phyloP scores from a whole-genome alignment of 768 basidiomycete genomes.

The Podaxis sp. region DNA sequence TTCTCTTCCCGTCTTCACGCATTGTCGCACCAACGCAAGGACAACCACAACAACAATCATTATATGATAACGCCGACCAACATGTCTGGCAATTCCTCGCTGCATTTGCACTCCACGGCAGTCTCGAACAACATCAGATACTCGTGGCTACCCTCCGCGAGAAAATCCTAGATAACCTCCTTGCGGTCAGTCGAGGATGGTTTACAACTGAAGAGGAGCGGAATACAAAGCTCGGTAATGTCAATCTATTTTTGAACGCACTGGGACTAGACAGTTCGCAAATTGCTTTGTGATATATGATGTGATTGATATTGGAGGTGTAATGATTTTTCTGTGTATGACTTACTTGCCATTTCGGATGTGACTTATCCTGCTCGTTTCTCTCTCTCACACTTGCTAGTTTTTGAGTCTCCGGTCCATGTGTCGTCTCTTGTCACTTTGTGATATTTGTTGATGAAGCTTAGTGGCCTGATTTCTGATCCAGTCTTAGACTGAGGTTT shows the following conservation, averaged over 20 bases:
- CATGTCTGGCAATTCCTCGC: constrained; percentile 96
- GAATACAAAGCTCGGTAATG: constrained; percentile 81
- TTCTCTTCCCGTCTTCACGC: constrained; percentile 90
- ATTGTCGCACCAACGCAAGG: constrained; percentile 38
- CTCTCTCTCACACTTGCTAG: background rate
- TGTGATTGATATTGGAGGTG: background rate
- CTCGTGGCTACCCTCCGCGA: constrained; percentile 86
- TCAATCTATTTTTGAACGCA: constrained; percentile 88
- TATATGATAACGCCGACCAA: constrained; percentile 74
- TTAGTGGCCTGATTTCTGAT: too few species aligned
- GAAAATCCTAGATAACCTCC: constrained; percentile 90
- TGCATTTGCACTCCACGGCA: constrained; percentile 81
- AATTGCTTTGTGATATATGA: constrained; percentile 50
- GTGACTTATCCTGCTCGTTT: background rate
- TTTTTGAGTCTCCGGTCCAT: background rate
- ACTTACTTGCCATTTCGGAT: background rate
- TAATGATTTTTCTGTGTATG: background rate
- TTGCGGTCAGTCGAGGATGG: constrained; percentile 77
- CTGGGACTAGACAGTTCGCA: constrained; percentile 70
- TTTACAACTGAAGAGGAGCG: constrained; percentile 70
- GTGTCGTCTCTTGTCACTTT: background rate
- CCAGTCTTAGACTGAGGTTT: background rate
- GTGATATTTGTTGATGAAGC: background rate
- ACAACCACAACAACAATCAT: constrained; percentile 35
- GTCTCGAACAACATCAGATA: constrained; percentile 83